Percentiles rank a stretch among this genome's conserved stretches.
Evolutionary conservation across 2,329 filamentous ascomycete species (phyloP).

Genomic region (Ambrosiella beaveri): DNA sequence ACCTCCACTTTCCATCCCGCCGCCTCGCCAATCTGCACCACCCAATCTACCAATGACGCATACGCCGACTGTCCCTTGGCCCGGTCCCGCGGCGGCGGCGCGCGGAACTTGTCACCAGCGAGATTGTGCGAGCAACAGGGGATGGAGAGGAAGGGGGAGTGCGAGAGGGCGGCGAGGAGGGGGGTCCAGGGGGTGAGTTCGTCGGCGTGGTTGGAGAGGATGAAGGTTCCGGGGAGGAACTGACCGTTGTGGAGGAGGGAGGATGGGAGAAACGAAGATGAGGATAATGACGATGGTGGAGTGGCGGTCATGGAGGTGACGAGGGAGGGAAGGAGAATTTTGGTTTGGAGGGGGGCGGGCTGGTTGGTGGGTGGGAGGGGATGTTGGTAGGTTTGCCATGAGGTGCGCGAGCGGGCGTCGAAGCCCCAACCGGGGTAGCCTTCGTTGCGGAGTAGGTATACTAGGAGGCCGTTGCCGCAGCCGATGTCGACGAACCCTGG

Average conservation of each 20-base stretch:
- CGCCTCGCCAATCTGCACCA: constrained; percentile 48
- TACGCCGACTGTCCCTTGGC: constrained; percentile 44
- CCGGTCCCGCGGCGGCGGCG: constrained; percentile 36
- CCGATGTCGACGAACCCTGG: constrained; percentile 92
- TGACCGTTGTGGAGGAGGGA: constrained; percentile 35
- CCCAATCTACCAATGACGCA: constrained; percentile 67
- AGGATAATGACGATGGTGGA: constrained; percentile 10
- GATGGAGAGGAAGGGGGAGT: constrained; percentile 75
- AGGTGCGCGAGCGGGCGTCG: constrained; percentile 71
- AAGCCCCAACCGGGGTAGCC: constrained; percentile 81
- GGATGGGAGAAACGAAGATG: background rate
- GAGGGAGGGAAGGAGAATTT: constrained; percentile 32
- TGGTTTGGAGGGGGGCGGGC: constrained; percentile 24
- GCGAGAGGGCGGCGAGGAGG: constrained; percentile 58
- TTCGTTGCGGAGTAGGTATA: constrained; percentile 64
- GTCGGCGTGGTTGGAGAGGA: constrained; percentile 93
- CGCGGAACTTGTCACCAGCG: constrained; percentile 56
- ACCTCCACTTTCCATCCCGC: constrained; percentile 63
- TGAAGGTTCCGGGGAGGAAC: constrained; percentile 64
- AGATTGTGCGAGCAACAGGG: constrained; percentile 90
- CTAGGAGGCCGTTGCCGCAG: constrained; percentile 83
- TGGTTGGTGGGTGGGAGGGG: background rate
- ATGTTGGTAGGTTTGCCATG: constrained; percentile 56
- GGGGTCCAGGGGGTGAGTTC: constrained; percentile 95
- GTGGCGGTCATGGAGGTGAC: constrained; percentile 16